Evolutionary conservation across 2,329 filamentous ascomycete species (phyloP).

Genomic region (Fusarium gaditjirri): DNA sequence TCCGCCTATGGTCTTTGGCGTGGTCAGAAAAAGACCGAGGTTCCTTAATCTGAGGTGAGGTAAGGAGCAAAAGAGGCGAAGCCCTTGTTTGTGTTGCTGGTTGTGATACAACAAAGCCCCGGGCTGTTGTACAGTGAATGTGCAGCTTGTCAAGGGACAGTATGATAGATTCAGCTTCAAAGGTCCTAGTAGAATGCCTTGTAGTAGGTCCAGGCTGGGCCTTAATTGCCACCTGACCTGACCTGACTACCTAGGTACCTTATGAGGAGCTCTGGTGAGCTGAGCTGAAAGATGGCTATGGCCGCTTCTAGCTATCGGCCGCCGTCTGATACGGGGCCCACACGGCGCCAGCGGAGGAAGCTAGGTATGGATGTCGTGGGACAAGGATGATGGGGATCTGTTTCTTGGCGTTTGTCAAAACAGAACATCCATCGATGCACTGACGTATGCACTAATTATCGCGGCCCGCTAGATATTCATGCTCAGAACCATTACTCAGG

Average conservation of each 20-base stretch:
- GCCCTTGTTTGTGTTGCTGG: conserved; percentile 2
- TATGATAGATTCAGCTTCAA: conserved; percentile 1
- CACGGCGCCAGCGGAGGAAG: conserved; percentile 12
- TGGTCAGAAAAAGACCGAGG: conserved; percentile 12
- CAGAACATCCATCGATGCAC: not conserved
- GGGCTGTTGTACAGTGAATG: not conserved
- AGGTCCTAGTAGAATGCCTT: not conserved
- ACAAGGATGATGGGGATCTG: conserved; percentile 30
- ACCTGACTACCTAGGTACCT: not conserved
- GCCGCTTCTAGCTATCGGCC: conserved; percentile 13
- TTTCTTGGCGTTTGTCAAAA: conserved; percentile 22
- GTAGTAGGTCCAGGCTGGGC: not conserved
- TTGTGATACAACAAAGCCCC: not conserved
- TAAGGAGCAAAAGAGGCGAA: conserved; percentile 16
- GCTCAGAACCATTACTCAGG: not conserved
- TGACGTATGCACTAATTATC: not conserved
- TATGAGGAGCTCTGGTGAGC: not conserved
- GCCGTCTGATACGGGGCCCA: conserved; percentile 13
- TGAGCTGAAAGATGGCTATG: conserved; percentile 18
- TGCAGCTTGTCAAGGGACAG: not conserved
- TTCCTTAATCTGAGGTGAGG: conserved; percentile 21
- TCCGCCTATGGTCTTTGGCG: conserved; percentile 29
- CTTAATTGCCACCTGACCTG: conserved; percentile 27
- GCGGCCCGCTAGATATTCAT: not conserved
- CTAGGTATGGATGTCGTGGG: conserved; percentile 8